Base-by-base conservation (phyloP, 768 basidiomycete species). In the Boletus barrowsii region DNA sequence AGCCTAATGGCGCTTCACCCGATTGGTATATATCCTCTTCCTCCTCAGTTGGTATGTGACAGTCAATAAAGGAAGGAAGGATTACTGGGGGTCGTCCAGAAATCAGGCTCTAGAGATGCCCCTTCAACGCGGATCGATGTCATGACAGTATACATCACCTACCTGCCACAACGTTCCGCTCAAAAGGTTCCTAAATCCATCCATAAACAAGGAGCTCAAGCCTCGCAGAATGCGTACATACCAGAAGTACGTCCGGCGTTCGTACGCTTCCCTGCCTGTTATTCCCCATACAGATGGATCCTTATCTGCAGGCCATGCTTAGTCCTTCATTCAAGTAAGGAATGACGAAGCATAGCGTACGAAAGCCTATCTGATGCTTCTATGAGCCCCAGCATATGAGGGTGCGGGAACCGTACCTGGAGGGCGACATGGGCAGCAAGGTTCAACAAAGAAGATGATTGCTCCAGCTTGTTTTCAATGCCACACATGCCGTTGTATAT, bases 241-340 rank as follows among this genome's bases (percentile, higher is more conserved):
- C 79, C 80, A 83, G 65, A 83, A 83, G 68, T 79, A 82, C 9
- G 74, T 69, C 20, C 82, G 75, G 53, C 81, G 73, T 26, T 79
- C 78, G 56, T 83, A 40, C 8, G 29, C 29, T 29, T 29, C 29
- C 29, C 9, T 29, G 29, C 29, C 29, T 29, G 29, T 29, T 8
- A 29, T 29, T 29, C 29, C 29, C 29, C 29, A 29, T 29, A 9
- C 29, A 29, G 29, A 29, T 29, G 29, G 29, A 9, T 29, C 29
- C 29, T 29, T 29, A 29, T 29, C 29, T 29, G 8, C 29, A 29
- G 29, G 8, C 29, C 29, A 29, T 29, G 8, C 29, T 29, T 29
- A 29, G 29, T 29, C 29, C 29, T 29, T 29, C 29, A 29, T 29
- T 9, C 29, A 29, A 13, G 20, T 13, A 24, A 33, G 26, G 20